phyloP scores from a whole-genome alignment of 169 alveolate species.

The Plasmodium ovale region DNA sequence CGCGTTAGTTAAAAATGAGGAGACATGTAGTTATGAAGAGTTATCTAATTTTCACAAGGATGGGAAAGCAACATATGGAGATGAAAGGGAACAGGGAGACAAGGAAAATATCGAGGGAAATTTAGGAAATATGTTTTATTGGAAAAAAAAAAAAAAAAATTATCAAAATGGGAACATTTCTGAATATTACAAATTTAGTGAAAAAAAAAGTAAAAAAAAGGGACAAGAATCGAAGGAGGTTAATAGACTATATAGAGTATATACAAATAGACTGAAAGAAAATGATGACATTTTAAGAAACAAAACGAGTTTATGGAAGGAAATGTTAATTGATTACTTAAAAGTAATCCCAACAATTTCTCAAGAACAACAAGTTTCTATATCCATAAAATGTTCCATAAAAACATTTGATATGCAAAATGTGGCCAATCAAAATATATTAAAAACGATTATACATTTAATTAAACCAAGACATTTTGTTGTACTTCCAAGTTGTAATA shows the following conservation, averaged over 20 bases:
- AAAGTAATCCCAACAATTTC: constrained; percentile 24
- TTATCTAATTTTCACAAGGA: not conserved
- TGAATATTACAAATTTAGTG: not conserved
- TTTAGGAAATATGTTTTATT: no score
- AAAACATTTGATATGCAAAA: constrained; percentile 39
- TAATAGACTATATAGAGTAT: not conserved
- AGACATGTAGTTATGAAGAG: not conserved
- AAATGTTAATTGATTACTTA: constrained; percentile 40
- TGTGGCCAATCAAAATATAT: constrained; percentile 30
- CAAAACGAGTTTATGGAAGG: constrained; percentile 44
- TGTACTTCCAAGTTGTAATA: constrained; percentile 52
- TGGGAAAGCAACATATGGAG: not conserved
- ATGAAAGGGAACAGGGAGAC: not conserved
- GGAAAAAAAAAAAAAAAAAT: not conserved
- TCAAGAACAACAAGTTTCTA: constrained; percentile 34
- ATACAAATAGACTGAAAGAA: not conserved
- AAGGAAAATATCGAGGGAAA: no score
- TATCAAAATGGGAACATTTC: not conserved
- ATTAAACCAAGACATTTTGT: constrained; percentile 69
- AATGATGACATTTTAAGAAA: not conserved
- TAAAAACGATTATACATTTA: constrained; percentile 26
- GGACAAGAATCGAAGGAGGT: not conserved
- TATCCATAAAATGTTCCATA: constrained; percentile 21
- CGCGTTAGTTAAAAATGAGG: not conserved
- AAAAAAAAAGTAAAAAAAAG: not conserved